phyloP scores from a whole-genome alignment of 257 asterid species.

The Plantago major region DNA sequence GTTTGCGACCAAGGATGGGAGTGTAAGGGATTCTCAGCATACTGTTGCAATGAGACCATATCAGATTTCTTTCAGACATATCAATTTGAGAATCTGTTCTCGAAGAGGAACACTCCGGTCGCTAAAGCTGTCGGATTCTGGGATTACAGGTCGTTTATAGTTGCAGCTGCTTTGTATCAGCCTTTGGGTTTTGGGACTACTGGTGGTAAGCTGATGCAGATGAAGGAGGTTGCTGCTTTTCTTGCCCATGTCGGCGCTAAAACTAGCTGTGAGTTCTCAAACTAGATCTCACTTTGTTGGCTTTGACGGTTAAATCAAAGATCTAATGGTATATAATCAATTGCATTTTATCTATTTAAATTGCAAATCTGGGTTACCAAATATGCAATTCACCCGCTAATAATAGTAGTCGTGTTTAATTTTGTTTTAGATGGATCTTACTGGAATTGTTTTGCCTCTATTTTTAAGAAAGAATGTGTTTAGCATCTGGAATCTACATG shows the following conservation, averaged over 20 bases:
- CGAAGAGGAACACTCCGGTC: conserved; percentile 67
- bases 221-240: conserved; percentile 76
- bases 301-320: too few species aligned
- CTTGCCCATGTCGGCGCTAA: conserved; percentile 82
- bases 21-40: conserved; percentile 44
- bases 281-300: not conserved
- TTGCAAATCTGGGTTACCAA: not conserved
- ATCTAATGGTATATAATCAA: too few species aligned
- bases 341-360: too few species aligned
- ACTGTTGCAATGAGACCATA: conserved; percentile 76
- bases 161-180: conserved; percentile 61
- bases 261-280: conserved; percentile 72
- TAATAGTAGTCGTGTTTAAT: too few species aligned
- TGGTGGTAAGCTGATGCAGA: conserved; percentile 58
- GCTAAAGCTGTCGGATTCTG: conserved; percentile 79
- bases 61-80: conserved; percentile 64
- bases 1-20: conserved; percentile 77
- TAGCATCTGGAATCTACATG: too few species aligned
- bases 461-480: too few species aligned
- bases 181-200: conserved; percentile 90
- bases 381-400: not conserved
- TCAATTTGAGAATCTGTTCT: conserved; percentile 70
- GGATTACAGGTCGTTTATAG: conserved; percentile 74
- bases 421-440: too few species aligned
- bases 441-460: too few species aligned